These are phyloP conservation scores for Lodderomyces parapsilosis DNA, from an alignment of 1,139 yeast genomes.

Conservation along the genomic window DNA sequence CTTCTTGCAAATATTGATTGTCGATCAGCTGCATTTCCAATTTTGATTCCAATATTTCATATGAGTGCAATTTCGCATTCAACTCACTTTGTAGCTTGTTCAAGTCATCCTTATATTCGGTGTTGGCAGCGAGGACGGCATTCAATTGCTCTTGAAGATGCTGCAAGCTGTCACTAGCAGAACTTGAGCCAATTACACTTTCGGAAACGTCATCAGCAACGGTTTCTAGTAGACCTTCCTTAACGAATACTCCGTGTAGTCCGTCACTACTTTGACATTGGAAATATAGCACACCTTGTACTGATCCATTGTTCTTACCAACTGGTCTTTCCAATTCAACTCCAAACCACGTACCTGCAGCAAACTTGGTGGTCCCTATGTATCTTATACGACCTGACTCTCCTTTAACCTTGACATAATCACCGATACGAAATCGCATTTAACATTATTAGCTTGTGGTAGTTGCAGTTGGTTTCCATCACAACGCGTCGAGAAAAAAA, in stretches of 20 bases:
- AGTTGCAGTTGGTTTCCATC: not conserved
- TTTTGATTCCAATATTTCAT: slow-evolving; percentile 28
- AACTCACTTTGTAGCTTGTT: slow-evolving; percentile 20
- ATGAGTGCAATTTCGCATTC: slow-evolving; percentile 6
- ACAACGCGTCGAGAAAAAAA: slow-evolving; percentile 3
- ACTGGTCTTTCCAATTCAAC: slow-evolving; percentile 59
- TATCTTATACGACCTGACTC: slow-evolving; percentile 47
- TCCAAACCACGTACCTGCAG: slow-evolving; percentile 77
- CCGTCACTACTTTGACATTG: slow-evolving; percentile 36
- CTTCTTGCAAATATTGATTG: slow-evolving; percentile 48
- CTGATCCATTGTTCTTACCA: slow-evolving; percentile 82
- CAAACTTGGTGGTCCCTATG: slow-evolving; percentile 56
- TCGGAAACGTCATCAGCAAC: slow-evolving; percentile 4
- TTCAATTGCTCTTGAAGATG: not conserved
- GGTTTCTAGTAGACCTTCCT: slow-evolving; percentile 20
- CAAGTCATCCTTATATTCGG: slow-evolving; percentile 20
- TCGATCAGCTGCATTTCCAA: slow-evolving; percentile 57
- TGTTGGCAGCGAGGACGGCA: slow-evolving; percentile 2
- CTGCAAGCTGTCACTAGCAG: not conserved
- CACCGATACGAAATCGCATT: slow-evolving; percentile 30
- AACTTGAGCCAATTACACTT: not conserved
- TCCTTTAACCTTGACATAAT: slow-evolving; percentile 40
- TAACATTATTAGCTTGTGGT: slow-evolving; percentile 2
- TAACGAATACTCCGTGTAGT: slow-evolving; percentile 61
- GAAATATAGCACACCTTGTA: slow-evolving; percentile 66